A percentile compares a stretch with the other conserved stretches of the same genome.
phyloP scores from a whole-genome alignment of 441 rosid genomes.

The Raphanus hybrid region DNA sequence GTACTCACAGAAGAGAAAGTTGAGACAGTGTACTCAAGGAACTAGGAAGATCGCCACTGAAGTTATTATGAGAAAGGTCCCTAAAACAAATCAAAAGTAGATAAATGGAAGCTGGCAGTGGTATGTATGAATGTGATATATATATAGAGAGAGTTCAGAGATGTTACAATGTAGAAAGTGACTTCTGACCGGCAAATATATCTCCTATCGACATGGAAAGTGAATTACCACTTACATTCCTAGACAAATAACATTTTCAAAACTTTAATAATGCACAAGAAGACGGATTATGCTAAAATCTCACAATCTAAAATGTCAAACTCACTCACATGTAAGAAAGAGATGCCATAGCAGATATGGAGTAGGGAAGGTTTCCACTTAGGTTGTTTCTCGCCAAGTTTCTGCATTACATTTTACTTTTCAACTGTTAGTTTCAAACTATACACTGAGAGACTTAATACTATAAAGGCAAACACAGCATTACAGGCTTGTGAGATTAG shows the following conservation, averaged over 20 bases:
- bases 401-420: conserved; percentile 51
- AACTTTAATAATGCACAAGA: conserved; percentile 18
- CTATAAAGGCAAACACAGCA: conserved; percentile 17
- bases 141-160: conserved; percentile 23
- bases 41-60: conserved; percentile 86
- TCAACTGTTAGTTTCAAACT: conserved; percentile 26
- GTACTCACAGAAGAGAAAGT: conserved; percentile 82
- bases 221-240: conserved; percentile 91
- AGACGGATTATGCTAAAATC: conserved; percentile 8
- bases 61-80: conserved; percentile 93
- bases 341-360: conserved; percentile 72
- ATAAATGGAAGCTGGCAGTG: conserved; percentile 15
- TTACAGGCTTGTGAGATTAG: conserved; percentile 95
- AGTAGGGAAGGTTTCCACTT: conserved; percentile 89
- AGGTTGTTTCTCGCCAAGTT: conserved; percentile 87
- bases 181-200: conserved; percentile 59
- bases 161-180: conserved; percentile 73
- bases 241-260: conserved; percentile 37
- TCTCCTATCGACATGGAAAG: conserved; percentile 77
- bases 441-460: background rate
- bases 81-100: conserved; percentile 42
- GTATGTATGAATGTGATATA: background rate
- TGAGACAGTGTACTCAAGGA: conserved; percentile 71
- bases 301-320: conserved; percentile 31
- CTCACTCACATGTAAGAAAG: conserved; percentile 78